A percentile compares a stretch with the other conserved stretches of the same genome.
Conservation (phyloP, 495 filamentous ascomycete species). For the Aspergillus panamensis region DNA sequence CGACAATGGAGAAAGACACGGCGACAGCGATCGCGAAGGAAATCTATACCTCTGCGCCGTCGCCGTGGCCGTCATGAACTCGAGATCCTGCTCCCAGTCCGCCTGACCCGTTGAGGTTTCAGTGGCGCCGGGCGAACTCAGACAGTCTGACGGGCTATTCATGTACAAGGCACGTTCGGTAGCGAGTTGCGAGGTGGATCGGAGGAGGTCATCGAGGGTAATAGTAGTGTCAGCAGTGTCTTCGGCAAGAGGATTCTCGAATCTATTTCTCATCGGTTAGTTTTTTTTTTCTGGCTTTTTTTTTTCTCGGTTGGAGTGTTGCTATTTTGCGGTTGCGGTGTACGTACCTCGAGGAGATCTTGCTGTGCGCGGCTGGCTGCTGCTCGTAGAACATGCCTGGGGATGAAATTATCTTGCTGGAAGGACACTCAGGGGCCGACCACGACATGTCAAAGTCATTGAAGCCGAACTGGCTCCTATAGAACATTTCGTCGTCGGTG, state of each 20-base stretch:
- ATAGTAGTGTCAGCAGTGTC: background rate
- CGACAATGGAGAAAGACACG: no score
- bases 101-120: no score
- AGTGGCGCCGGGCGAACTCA: no score
- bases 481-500: slow-evolving; percentile 10
- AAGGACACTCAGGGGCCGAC: background rate
- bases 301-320: background rate
- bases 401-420: no score
- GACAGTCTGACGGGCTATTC: slow-evolving; percentile 16
- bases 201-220: slow-evolving; percentile 19
- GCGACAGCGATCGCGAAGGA: no score
- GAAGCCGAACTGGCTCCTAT: slow-evolving; percentile 9
- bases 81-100: slow-evolving; percentile 9
- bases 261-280: slow-evolving; percentile 3
- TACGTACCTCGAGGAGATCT: slow-evolving; percentile 12
- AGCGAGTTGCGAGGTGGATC: slow-evolving; percentile 25
- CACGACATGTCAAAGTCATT: slow-evolving; percentile 4
- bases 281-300: background rate
- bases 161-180: slow-evolving; percentile 40
- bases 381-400: no score
- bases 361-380: no score
- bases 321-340: no score
- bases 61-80: no score
- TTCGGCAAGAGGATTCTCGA: slow-evolving; percentile 4
- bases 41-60: no score